These are phyloP conservation scores for Edaphochlamys debaryana DNA, from an alignment of 139 green algal genomes.

Conservation along the genomic window DNA sequence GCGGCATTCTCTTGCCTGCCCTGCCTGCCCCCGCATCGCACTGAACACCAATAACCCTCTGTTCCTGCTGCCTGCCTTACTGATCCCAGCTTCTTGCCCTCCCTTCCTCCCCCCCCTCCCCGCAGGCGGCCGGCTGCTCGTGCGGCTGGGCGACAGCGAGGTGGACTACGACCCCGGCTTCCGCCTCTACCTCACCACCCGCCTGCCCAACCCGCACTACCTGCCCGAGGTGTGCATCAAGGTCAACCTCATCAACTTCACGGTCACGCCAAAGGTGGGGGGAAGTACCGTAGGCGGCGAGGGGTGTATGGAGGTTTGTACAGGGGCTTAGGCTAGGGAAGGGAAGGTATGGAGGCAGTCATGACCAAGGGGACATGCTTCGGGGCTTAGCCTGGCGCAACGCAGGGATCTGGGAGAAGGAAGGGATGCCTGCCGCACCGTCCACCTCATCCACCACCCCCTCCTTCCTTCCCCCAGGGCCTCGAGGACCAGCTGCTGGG, in stretches of 20 bases:
- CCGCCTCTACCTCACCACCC: conserved; percentile 77
- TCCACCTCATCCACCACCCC: too few relatives aligned
- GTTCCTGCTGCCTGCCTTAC: too few relatives aligned
- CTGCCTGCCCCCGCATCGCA: too few relatives aligned
- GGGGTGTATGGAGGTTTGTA: background rate
- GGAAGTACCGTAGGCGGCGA: background rate
- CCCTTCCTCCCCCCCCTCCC: background rate
- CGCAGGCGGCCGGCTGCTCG: conserved; percentile 58
- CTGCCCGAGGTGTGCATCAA: conserved; percentile 83
- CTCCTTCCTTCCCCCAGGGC: too few relatives aligned
- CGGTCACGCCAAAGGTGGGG: conserved; percentile 62
- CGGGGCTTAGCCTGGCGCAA: too few relatives aligned
- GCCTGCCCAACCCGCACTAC: conserved; percentile 86
- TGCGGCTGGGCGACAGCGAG: conserved; percentile 83
- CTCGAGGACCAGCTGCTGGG: conserved; percentile 91
- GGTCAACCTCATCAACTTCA: conserved; percentile 88
- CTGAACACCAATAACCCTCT: too few relatives aligned
- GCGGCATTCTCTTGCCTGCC: too few relatives aligned
- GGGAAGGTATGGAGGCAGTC: too few relatives aligned
- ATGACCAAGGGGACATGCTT: too few relatives aligned
- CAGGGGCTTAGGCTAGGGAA: background rate
- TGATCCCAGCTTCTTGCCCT: too few relatives aligned
- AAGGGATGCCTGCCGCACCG: too few relatives aligned
- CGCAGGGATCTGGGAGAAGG: too few relatives aligned
- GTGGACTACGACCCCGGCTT: conserved; percentile 87